Conservation (phyloP, 768 basidiomycete species). For the Collybia mongolica region DNA sequence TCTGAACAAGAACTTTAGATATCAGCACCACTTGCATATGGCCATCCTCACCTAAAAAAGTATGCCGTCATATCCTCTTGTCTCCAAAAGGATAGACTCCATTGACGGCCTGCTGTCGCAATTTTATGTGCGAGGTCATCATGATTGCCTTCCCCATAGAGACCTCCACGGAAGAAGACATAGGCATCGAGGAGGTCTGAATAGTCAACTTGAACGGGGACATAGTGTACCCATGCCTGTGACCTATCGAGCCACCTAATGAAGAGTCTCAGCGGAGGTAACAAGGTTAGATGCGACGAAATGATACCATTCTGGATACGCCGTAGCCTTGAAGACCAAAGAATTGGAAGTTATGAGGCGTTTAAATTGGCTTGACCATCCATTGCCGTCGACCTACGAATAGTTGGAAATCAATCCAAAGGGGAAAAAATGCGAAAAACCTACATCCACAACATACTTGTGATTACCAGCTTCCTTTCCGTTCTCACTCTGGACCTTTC, state of each 20-base stretch:
- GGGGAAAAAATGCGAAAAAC: constrained; percentile 12
- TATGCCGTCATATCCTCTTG: constrained; percentile 49
- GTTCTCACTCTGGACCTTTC: constrained; percentile 28
- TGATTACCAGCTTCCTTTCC: constrained; percentile 43
- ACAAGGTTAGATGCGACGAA: background rate
- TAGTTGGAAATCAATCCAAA: background rate
- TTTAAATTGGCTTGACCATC: constrained; percentile 65
- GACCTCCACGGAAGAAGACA: constrained; percentile 62
- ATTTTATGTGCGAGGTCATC: constrained; percentile 56
- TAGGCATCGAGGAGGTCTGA: constrained; percentile 64
- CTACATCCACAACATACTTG: constrained; percentile 58
- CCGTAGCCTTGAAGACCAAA: constrained; percentile 61
- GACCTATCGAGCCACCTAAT: constrained; percentile 51
- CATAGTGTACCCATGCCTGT: constrained; percentile 69
- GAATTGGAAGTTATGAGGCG: constrained; percentile 57
- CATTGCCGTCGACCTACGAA: constrained; percentile 52
- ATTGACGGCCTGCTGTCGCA: constrained; percentile 46
- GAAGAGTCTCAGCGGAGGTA: background rate
- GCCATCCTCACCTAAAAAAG: constrained; percentile 35
- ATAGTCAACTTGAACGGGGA: constrained; percentile 60
- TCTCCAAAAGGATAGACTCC: constrained; percentile 51
- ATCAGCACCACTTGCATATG: background rate
- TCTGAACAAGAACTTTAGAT: constrained; percentile 8
- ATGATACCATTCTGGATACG: constrained; percentile 65
- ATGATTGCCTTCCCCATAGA: constrained; percentile 48